Evolutionary conservation across 257 asterid genomes (phyloP), one percentile per base, ranked within the genome.

Genomic region (Solanum megistacrolobum): DNA sequence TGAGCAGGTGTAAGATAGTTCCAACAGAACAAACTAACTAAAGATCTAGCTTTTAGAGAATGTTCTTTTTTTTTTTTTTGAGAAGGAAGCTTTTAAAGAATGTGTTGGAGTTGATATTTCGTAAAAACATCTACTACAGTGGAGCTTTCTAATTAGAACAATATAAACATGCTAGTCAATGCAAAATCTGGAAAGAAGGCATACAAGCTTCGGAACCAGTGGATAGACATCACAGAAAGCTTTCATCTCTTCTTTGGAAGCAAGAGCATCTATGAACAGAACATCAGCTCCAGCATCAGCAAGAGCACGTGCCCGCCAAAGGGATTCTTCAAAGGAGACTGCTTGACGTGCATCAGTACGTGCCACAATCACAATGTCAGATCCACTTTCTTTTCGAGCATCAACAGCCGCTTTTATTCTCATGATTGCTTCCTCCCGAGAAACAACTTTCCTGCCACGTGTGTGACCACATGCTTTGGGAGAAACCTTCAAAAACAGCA

Each of bases 381-480:
- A 92, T 87, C 98, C 98, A 91, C 98, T 92, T 92, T 95, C 98
- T 87, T 83, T 91, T 87, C 99, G 93, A 90, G 98, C 98, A 93
- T 96, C 98, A 88, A 94, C 94, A 78, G 99, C 99, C 79, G 98
- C 99, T 91, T 89, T 94, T 89, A 96, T 90, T 89, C 91, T 94
- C 93, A 95, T 91, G 79, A 94, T 86, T 65, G 99, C 98, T 89
- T 95, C 99, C 90, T 96, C 99, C 92, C 98, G 93, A 25, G 98
- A 90, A 35, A 94, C 95, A 43, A 96, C 99, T 92, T 93, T 93
- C 87, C 98, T 93, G 88, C 98, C 99, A 88, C 86, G 93, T 88
- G 98, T 96, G 91, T 96, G 99, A 76, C 99, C 98, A 89, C 99
- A 96, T 83, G 99, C 99, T 94, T 96, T 96, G 60, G 99, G 99